Base-by-base conservation (phyloP, 2,329 filamentous ascomycete species). In the Capronia coronata region DNA sequence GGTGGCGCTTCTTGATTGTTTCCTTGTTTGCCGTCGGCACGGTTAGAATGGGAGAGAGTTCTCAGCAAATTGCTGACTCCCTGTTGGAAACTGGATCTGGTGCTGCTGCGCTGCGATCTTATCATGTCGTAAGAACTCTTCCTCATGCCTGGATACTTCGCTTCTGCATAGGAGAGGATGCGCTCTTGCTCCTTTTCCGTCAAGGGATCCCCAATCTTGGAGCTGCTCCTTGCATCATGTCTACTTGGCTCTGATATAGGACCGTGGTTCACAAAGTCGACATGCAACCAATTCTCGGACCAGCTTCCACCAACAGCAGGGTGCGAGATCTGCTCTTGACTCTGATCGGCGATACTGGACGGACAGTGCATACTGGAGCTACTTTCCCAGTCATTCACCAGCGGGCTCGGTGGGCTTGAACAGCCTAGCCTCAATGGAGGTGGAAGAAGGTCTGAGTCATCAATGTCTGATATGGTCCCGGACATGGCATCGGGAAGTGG, bases 101-200 rank as follows among this genome's bases (percentile, higher is more conserved):
- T 40, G 27, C 46, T 47, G n/a, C 34, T 46, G 29, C 21, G 43
- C n/a, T 13, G 14, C 27, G 45, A 44, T 19, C 48, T 50, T 27
- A 30, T 46, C 41, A 18, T 27, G 35, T 16, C 23, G 9, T 2
- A 34, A 13, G 25, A 38, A 18, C 7, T 55, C 23, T 41, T 39
- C 34, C 8, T 43, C 47, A 30, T 49, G 38, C 37, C 49, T 11
- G 43, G 57, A 11, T 40, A 42, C 37, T 22, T 56, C 42, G 53
- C 22, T 21, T 44, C 18, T 8, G 48, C 42, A n/a, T 56, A 46
- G 35, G 45, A 51, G 1, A 52, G 66, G 65, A 47, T 63, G 65
- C 3, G 62, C 57, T 16, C 61, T 63, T 45, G 34, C 13, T 47
- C 50, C 18, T 51, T 25, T 8, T 49, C 46, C 3, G 35, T 11